Conservation (phyloP, 1,139 yeast genomes). For the Taiozyma sp. region DNA sequence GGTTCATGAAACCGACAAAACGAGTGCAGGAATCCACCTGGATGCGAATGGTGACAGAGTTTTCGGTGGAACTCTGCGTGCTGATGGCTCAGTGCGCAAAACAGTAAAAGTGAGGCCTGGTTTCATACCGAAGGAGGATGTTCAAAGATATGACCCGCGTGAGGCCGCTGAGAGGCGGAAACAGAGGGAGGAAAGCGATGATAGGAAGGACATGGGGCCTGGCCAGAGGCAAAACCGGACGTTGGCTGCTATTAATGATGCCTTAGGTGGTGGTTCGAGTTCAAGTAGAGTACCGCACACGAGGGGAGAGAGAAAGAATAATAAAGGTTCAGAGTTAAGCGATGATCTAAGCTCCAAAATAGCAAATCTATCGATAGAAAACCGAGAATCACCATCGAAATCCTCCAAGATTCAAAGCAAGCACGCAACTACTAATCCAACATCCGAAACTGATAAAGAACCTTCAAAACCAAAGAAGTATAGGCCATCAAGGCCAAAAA, state of each 20-base stretch:
- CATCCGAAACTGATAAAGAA: background rate
- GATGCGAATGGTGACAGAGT: slow-evolving; percentile 11
- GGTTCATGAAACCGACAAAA: background rate
- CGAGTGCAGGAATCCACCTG: slow-evolving; percentile 5
- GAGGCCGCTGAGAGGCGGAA: slow-evolving; percentile 5
- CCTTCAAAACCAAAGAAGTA: slow-evolving; percentile 4
- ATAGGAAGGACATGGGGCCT: background rate
- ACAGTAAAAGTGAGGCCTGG: slow-evolving; percentile 34
- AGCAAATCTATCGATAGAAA: background rate
- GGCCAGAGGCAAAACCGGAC: background rate
- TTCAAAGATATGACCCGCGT: slow-evolving; percentile 25
- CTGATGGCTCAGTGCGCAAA: slow-evolving; percentile 36
- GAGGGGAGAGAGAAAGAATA: background rate
- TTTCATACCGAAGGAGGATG: slow-evolving; percentile 33
- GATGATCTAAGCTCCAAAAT: background rate
- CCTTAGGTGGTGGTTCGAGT: background rate
- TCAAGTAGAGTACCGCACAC: background rate
- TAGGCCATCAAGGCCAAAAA: slow-evolving; percentile 6
- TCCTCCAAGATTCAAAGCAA: background rate
- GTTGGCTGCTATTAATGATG: background rate
- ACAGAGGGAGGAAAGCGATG: background rate
- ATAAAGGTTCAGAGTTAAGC: background rate
- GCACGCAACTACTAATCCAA: background rate
- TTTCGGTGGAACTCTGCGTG: slow-evolving; percentile 26
- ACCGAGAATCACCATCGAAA: background rate